Evolutionary conservation across 1,284 basidiomycete genomes (phyloP), one percentile per base, ranked within the genome.

Genomic region (Ceraceosorus bombacis): DNA sequence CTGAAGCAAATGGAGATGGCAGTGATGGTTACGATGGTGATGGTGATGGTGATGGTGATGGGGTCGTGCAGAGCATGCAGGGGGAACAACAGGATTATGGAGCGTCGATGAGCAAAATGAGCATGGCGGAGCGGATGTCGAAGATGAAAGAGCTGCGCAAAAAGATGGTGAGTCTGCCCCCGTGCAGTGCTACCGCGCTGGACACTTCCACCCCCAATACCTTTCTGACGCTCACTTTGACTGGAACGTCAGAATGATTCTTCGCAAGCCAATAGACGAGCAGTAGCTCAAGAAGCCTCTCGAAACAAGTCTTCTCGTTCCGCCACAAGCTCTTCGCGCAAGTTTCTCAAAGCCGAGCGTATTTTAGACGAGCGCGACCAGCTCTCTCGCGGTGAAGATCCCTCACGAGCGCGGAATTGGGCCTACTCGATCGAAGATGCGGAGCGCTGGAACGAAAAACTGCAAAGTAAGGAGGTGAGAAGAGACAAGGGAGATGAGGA

Each of bases 381-480:
- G 0, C 86, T 88, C 73, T 91, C 91, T 63, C 81, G 83, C 0
- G 94, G 93, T 10, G 89, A 82, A 67, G 83, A 85, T 72, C 67
- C 83, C 15, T 83, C 84, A 70, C 81, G 91, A 59, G 83, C 85
- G 72, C 90, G 90, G 82, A 90, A 90, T 72, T 94, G 90, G 90
- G 86, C 89, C 71, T 96, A 89, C 80, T 88, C 86, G 27, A 88
- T 95, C 59, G 92, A 95, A 80, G 90, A 95, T 79, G 93, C 91
- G 71, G 90, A 96, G 70, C 80, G 84, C 64, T 93, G 93, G 94
- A 90, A 93, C 81, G 88, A 88, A 81, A 91, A 91, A 79, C 78
- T 84, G 67, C 85, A 84, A 43, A 78, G 86, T 68, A 90, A 89
- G 78, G 82, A 83, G 61, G 82, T 87, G 76, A 82, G 86, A 71